Evolutionary conservation across 2,329 filamentous ascomycete species (phyloP), one percentile per base, ranked within the genome.

Genomic region (Fusarium virguliforme): DNA sequence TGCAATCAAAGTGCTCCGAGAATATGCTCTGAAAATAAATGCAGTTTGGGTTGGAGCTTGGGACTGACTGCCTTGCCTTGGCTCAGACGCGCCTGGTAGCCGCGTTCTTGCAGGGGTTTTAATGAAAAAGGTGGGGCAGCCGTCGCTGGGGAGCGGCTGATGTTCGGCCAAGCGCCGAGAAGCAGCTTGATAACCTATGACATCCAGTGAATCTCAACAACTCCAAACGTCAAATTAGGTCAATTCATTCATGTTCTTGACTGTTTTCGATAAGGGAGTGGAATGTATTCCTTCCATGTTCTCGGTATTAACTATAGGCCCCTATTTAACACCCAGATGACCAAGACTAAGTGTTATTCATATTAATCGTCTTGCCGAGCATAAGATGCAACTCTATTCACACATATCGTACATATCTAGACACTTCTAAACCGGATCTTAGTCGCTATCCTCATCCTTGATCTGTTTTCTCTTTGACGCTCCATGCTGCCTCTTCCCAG

Each of bases 41-140:
- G 26, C n/a, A 46, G n/a, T 22, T 48, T 28, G 28, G 43, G 60
- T 28, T 58, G 68, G 58, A 70, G 65, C 64, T 68, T 26, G 13
- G 8, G 5, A 28, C 64, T 63, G 51, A 51, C 37, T n/a, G 51
- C 40, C 54, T 48, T 54, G 28, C 55, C 46, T 32, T 60, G 54
- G 53, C 55, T 64, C 53, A 37, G 66, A 73, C 65, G 70, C 74
- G 74, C 68, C 60, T 55, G 60, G 53, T 64, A 64, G 71, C 73
- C 70, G 74, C 69, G 73, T 73, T 55, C 58, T 67, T 72, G 62
- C 74, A 76, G 73, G 74, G 74, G 60, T 37, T 75, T 76, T 72
- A 76, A 76, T 76, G 63, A 65, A 46, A 50, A 48, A 58, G 26
- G 62, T 63, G 74, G 74, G 51, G 41, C 60, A 54, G 64, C 61